phyloP scores from a whole-genome alignment of 768 basidiomycete genomes.

The Boletus vermiculosoides region DNA sequence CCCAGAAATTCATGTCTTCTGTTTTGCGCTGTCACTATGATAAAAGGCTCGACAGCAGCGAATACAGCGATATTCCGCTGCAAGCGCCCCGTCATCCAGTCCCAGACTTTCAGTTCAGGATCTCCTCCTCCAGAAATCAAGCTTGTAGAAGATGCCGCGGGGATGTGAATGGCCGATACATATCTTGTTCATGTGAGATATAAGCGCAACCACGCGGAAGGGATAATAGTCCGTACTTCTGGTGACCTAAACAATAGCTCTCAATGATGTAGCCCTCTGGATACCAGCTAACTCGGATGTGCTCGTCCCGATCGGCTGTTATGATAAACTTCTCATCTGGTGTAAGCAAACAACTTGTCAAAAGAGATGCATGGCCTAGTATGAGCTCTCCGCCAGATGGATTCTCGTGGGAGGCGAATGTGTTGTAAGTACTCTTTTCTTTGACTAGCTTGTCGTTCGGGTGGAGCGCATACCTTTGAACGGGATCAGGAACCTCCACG shows the following conservation, averaged over 20 bases:
- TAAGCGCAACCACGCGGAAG: conserved; percentile 1
- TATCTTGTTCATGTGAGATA: conserved; percentile 48
- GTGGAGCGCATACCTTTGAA: conserved; percentile 59
- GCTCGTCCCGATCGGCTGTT: conserved; percentile 93
- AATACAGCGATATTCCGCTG: conserved; percentile 52
- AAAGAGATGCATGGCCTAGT: conserved; percentile 84
- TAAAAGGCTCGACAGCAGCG: conserved; percentile 47
- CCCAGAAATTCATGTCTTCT: conserved; percentile 31
- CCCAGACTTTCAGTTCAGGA: conserved; percentile 69
- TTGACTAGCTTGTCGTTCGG: conserved; percentile 11
- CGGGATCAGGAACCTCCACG: not conserved
- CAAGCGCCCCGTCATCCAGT: conserved; percentile 66
- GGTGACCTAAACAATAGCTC: conserved; percentile 82
- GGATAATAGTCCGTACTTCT: conserved; percentile 50
- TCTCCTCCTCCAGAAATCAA: conserved; percentile 93
- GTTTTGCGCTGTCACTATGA: conserved; percentile 35
- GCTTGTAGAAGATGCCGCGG: conserved; percentile 39
- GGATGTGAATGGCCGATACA: conserved; percentile 79
- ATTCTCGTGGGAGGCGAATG: conserved; percentile 61
- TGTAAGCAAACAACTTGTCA: conserved; percentile 72
- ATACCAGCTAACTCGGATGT: conserved; percentile 88
- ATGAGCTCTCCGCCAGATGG: conserved; percentile 67
- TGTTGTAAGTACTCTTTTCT: conserved; percentile 34
- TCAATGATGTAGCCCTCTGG: conserved; percentile 87
- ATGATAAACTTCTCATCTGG: conserved; percentile 72